Percentiles rank a stretch among this genome's conserved stretches.
Conservation (phyloP, 2,329 filamentous ascomycete genomes). For the Aquanectria penicillioides region DNA sequence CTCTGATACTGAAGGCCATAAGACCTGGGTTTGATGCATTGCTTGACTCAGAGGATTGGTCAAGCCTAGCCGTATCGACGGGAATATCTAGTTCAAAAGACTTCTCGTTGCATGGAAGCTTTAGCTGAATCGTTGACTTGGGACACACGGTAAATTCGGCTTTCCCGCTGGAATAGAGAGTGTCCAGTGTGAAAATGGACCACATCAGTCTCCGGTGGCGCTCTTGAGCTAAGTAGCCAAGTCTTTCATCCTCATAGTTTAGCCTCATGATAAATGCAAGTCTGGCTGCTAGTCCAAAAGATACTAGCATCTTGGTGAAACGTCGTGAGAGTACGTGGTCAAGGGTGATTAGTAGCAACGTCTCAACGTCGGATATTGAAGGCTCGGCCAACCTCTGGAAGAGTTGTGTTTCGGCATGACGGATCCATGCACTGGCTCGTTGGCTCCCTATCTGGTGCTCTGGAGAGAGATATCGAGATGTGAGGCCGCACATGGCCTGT, state of each 20-base stretch:
- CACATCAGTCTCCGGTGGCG: conserved; percentile 34
- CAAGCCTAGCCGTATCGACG: not conserved
- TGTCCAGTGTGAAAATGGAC: conserved; percentile 30
- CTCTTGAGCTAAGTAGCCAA: conserved; percentile 29
- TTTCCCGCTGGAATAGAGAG: conserved; percentile 26
- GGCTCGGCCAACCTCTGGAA: conserved; percentile 25
- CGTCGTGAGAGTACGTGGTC: conserved; percentile 32
- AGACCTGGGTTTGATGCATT: conserved; percentile 6
- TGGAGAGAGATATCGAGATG: conserved; percentile 8
- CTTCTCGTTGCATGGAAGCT: conserved; percentile 16
- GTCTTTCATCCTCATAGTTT: conserved; percentile 31
- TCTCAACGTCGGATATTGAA: conserved; percentile 31
- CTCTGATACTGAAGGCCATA: conserved; percentile 19
- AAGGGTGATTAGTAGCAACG: conserved; percentile 31
- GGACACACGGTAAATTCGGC: conserved; percentile 24
- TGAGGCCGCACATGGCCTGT: conserved; percentile 17
- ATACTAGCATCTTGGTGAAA: conserved; percentile 36
- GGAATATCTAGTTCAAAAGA: conserved; percentile 18
- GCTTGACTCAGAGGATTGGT: not conserved
- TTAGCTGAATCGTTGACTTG: conserved; percentile 2
- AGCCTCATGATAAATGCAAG: conserved; percentile 35
- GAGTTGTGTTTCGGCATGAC: conserved; percentile 27
- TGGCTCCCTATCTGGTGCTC: not conserved
- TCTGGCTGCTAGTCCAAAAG: conserved; percentile 23
- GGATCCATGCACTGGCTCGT: conserved; percentile 23